Evolutionary conservation across 2,329 filamentous ascomycete species (phyloP), one percentile per base, ranked within the genome.

Genomic region (Colletotrichum lindemuthianum): DNA sequence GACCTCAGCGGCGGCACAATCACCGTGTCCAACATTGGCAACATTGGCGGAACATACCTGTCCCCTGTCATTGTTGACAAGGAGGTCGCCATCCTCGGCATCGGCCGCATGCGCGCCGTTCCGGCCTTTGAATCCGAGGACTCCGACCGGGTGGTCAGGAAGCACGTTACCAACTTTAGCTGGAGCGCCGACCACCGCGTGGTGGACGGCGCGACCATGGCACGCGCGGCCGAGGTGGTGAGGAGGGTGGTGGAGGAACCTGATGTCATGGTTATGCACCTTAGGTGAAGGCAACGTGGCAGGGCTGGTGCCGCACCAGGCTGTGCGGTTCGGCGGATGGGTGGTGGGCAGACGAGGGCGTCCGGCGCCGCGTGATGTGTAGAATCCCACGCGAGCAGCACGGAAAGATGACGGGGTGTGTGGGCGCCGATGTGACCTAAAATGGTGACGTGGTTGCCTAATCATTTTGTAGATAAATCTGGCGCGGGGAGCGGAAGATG

Each of bases 181-280:
- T 98, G 95, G 95, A 95, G 92, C 76, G 95, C 95, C 6, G 94
- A 98, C 77, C 96, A 99, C 78, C 84, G 96, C 16, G 92, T 98
- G 58, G 89, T 98, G 50, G 96, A 99, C 78, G 96, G 96, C 2
- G 95, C 95, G 50, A 97, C 94, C 65, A 93, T 97, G 86, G 96
- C 96, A 16, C 86, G 94, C 69, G 95, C 95, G 75, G 93, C 93
- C 11, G 93, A 94, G 72, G 85, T 90, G 67, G 91, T 98, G 24
- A 88, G 89, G 70, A 82, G 83, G 55, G 88, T 92, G 70, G 86
- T 98, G 43, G 94, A 98, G 80, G 88, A 92, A 72, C 92, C 95
- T 5, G 93, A 94, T 74, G 85, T 85, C 60, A 97, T 98, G 93
- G 82, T 97, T 68, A 85, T 97, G 76, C 90, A 92, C 75, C 78